Base-by-base conservation (phyloP, 768 basidiomycete species). In the Mycena maculata region DNA sequence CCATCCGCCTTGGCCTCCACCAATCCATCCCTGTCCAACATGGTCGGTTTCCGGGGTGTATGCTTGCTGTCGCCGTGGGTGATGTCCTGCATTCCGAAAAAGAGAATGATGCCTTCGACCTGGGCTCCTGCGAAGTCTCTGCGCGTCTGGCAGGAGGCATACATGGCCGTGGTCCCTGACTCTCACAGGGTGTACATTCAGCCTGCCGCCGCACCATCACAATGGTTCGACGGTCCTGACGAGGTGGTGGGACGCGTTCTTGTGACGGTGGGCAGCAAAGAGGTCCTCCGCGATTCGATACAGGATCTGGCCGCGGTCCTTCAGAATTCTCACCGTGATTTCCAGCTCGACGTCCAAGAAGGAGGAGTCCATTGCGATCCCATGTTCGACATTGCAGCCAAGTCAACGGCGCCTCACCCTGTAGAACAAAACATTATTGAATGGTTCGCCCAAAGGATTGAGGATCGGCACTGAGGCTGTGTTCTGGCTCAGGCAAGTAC, bases 11-110 rank as follows among this genome's bases (percentile, higher is more conserved):
- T 64, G 18, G 39, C 68, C 41, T 18, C 67, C 28, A 20, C 9
- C 25, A 55, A 52, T 20, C 36, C 45, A 4, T 2, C 48, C 13
- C 0, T 27, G 9, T 12, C 16, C 10, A 28, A 5, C 38, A 18
- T 63, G 30, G 27, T n/a, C 18, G 60, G 60, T 3, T 68, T 68
- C 28, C 45, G 45, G 20, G 66, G 66, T 3, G n/a, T 61, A 4
- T 68, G 67, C 61, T 45, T 68, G 22, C 52, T 68, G 1, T 68
- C 67, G 4, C 67, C 67, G 3, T 68, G 67, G 67, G 25, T 36
- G 16, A 30, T 65, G 42, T 42, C 15, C 33, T 36, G 33, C 8
- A 36, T 36, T 36, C 33, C 33, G 33, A 36, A 7, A 28, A 57
- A 7, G 11, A 27, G 9, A 50, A 60, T 25, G 64, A 59, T 23